Evolutionary conservation across 2,329 filamentous ascomycete genomes (phyloP), one percentile per base, ranked within the genome.

Genomic region (Colletotrichum gigasporum): DNA sequence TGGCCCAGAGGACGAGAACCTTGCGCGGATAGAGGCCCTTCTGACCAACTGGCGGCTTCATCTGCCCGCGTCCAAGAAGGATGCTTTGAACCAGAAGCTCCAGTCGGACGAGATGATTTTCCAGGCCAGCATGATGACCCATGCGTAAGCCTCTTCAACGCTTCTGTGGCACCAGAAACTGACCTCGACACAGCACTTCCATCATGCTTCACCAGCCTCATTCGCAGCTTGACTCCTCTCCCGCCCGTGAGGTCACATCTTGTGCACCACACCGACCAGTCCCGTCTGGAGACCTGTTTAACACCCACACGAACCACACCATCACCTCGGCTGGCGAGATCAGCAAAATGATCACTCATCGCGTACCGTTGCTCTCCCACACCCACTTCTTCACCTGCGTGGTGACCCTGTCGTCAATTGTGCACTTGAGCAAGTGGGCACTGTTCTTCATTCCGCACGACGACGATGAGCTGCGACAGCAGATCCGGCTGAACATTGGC

Each of bases 71-170:
- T 83, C 83, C 12, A 96, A 96, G 78, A 83, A 84, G 58, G 87
- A 92, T 65, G 83, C 92, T 14, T 80, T 96, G 55, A 86, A 88
- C 63, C 85, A 86, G 66, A 87, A 90, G 69, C 90, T 92, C 30
- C 85, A 88, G 55, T 83, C 94, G 10, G 94, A 97, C 74, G 93
- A 97, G 77, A 91, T 97, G 85, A 89, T 97, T 77, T 97, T 97
- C 78, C 93, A 96, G 75, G 94, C 92, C 1, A 90, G 92, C 67
- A 95, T 96, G 87, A 92, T 97, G 71, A 85, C 80, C 30, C 79
- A 87, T 66, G 84, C 85, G 82, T 83, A 75, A 71, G 82, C 76
- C 4, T 9, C 16, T 16, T n/a, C 18, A 6, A 11, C 20, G 20
- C 47, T 22, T 20, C 20, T 24, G 9, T 39, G 37, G 3, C n/a